Conservation (phyloP, 805 yeast genomes). For the Saturnispora sekii region DNA sequence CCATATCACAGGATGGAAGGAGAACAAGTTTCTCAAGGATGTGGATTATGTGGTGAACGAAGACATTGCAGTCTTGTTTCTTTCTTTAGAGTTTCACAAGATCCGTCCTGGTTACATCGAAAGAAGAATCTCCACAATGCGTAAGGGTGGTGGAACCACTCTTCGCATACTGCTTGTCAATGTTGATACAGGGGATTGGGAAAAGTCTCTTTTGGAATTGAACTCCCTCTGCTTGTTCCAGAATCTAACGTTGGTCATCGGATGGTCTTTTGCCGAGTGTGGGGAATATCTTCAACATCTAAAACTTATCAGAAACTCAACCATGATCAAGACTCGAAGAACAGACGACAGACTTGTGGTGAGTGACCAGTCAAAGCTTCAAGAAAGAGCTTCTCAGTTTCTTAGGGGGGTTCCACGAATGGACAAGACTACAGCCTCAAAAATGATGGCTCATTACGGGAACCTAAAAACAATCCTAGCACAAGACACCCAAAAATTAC, state of each 20-base stretch:
- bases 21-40: constrained; percentile 36
- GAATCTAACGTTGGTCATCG: constrained; percentile 38
- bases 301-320: constrained; percentile 28
- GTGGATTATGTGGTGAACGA: constrained; percentile 60
- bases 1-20: constrained; percentile 42
- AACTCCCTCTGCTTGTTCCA: constrained; percentile 41
- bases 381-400: constrained; percentile 7
- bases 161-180: constrained; percentile 47
- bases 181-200: constrained; percentile 54
- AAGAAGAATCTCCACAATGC: constrained; percentile 37
- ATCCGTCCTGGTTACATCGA: constrained; percentile 67
- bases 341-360: constrained; percentile 23
- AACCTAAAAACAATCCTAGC: constrained; percentile 5
- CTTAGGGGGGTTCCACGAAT: constrained; percentile 3
- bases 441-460: constrained; percentile 3
- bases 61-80: constrained; percentile 46
- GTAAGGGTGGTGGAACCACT: constrained; percentile 16
- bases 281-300: constrained; percentile 31
- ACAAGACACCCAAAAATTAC: constrained; percentile 3
- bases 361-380: constrained; percentile 30
- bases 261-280: constrained; percentile 50
- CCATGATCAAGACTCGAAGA: constrained; percentile 28
- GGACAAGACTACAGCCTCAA: constrained; percentile 5
- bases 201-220: constrained; percentile 37
- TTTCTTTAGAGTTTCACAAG: constrained; percentile 65